Conservation (phyloP, 352 stramenopile genomes). For the Phytopythium oedochilum region DNA sequence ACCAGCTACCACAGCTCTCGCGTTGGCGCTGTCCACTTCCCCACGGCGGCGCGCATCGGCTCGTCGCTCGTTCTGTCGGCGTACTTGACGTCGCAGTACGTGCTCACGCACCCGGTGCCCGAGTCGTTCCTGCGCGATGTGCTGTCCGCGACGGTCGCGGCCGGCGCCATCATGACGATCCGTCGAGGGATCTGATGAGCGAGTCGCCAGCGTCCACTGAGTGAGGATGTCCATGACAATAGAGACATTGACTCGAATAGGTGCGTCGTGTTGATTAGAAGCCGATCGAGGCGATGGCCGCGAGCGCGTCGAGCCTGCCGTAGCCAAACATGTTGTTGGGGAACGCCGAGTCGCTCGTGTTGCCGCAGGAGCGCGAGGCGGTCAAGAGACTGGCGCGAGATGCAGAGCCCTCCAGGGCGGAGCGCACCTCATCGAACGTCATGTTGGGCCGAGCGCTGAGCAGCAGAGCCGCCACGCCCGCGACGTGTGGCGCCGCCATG, state of each 20-base stretch:
- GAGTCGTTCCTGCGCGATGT: slow-evolving; percentile 12
- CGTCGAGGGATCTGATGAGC: slow-evolving; percentile 6
- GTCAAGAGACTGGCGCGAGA: slow-evolving; percentile 7
- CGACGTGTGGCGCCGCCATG: slow-evolving; percentile 40
- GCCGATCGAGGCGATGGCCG: slow-evolving; percentile 4
- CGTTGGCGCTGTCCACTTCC: slow-evolving; percentile 15
- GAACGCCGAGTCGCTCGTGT: slow-evolving; percentile 12
- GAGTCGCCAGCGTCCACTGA: too few species aligned
- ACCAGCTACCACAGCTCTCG: slow-evolving; percentile 20
- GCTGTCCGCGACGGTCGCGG: slow-evolving; percentile 5
- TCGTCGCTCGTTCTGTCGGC: slow-evolving; percentile 11
- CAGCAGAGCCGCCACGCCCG: slow-evolving; percentile 37
- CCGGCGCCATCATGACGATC: slow-evolving; percentile 11
- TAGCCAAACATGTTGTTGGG: slow-evolving; percentile 31
- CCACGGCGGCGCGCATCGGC: slow-evolving; percentile 17
- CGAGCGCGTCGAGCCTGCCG: slow-evolving; percentile 13
- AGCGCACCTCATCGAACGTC: slow-evolving; percentile 24
- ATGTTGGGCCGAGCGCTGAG: slow-evolving; percentile 24
- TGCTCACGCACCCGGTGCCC: slow-evolving; percentile 11
- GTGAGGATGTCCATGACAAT: too few species aligned
- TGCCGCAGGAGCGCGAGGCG: slow-evolving; percentile 12
- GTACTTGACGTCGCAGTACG: slow-evolving; percentile 19
- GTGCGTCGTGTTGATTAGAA: background rate
- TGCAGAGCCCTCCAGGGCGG: slow-evolving; percentile 4
- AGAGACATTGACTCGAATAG: too few species aligned